Base-by-base conservation (phyloP, 2,329 filamentous ascomycete species). In the Dactylellina parvicollis region DNA sequence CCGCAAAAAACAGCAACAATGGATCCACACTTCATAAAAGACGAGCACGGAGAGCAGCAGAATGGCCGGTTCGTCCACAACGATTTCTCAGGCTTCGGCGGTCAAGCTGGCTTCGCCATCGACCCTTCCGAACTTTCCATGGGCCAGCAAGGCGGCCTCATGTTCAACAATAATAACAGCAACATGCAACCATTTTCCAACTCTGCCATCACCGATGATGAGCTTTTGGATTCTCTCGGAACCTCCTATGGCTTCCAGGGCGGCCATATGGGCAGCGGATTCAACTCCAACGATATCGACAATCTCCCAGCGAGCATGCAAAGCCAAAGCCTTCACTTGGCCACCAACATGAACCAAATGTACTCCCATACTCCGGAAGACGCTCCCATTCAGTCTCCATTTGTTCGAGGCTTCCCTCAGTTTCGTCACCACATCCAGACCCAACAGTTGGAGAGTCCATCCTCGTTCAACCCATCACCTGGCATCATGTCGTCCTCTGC, bases 321-420 rank as follows among this genome's bases (percentile, higher is more conserved):
- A 47, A 60, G 32, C 26, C 60, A 70, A 26, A 67, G 30, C 36
- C 64, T 67, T 10, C 60, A 65, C 20, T 28, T 60, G 8, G 18
- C 40, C 24, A 54, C 47, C 57, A 72, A 66, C 80, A 81, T 78
- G 46, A 66, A 64, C 38, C 54, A 56, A 22, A 88, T 92, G 74
- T 98, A 90, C 81, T 96, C 94, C 18, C 92, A 91, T 80, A 96
- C 93, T 1, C 93, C 94, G 2, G 94, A 98, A 74, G 92, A 92
- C 57, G 90, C 92, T 59, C 92, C 94, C 4, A 94, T 96, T 73
- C 91, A 96, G 79, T 97, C 92, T 78, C 94, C 94, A 0, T 97
- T 92, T 78, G 86, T 91, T 42, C 87, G 75, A 50, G 73, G 71
- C 24, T 75, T 75, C 36, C 75, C 69, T 44, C 69, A 66, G 30